Evolutionary conservation across 2,329 filamentous ascomycete genomes (phyloP).

Genomic region (Talaromyces islandicus): DNA sequence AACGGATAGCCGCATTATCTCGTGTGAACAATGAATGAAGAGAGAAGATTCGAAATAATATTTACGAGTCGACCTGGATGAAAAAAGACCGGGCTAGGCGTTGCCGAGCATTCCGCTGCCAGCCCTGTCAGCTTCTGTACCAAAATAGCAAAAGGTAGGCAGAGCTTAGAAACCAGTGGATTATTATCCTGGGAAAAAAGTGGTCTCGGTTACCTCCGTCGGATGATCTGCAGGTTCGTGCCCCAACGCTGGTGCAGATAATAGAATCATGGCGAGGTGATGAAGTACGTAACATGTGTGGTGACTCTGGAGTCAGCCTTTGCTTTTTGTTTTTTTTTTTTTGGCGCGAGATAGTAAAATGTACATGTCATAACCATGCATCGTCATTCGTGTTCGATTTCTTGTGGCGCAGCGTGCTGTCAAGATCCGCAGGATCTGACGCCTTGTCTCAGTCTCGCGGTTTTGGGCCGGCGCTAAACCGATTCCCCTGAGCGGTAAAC

Average conservation of each 20-base stretch:
- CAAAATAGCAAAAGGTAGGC: not conserved
- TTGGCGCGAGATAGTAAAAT: not conserved
- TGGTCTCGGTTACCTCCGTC: not conserved
- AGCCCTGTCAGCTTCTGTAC: not conserved
- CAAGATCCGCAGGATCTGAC: not conserved
- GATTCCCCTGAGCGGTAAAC: not conserved
- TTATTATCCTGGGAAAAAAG: not conserved
- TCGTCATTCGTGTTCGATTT: not conserved
- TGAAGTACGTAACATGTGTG: not conserved
- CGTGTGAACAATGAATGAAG: not conserved
- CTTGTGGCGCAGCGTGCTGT: not conserved
- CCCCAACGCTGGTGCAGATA: no score
- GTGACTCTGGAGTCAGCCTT: not conserved
- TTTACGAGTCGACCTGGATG: not conserved
- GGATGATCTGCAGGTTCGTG: not conserved
- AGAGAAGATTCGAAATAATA: not conserved
- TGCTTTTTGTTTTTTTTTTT: no score
- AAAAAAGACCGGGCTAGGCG: not conserved
- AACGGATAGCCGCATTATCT: slow-evolving; percentile 3
- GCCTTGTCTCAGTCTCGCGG: not conserved
- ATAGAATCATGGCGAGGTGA: not conserved
- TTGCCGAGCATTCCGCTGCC: not conserved
- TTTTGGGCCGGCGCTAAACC: not conserved
- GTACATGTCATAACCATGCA: not conserved
- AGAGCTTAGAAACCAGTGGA: not conserved